These are phyloP conservation scores for Elsinoe ampelina DNA, from an alignment of 2,329 filamentous ascomycete species.

Conservation along the genomic window DNA sequence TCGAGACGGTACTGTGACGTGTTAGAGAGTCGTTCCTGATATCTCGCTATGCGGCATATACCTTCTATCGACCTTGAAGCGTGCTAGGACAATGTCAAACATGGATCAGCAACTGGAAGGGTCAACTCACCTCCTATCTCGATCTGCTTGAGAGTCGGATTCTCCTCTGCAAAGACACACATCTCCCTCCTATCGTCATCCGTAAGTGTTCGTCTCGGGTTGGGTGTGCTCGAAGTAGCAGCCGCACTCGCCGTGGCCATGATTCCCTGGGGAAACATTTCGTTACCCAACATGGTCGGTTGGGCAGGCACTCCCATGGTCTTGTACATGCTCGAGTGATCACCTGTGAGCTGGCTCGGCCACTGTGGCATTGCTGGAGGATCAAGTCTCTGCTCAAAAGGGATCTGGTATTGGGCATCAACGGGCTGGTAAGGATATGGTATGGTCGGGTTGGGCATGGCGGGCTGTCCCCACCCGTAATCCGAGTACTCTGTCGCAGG, in stretches of 20 bases:
- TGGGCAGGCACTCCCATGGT: background rate
- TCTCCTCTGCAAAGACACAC: conserved; percentile 87
- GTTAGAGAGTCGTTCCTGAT: conserved; percentile 13
- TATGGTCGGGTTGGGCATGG: conserved; percentile 41
- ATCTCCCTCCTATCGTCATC: conserved; percentile 84
- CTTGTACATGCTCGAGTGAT: conserved; percentile 8
- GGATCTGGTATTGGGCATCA: conserved; percentile 14
- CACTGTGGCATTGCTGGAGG: conserved; percentile 69
- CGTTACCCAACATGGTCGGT: background rate
- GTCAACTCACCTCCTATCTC: conserved; percentile 71
- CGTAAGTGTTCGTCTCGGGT: conserved; percentile 62
- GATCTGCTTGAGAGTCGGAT: conserved; percentile 85
- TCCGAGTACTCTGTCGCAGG: conserved; percentile 60
- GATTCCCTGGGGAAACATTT: background rate
- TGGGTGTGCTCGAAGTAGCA: conserved; percentile 11
- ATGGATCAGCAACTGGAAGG: background rate
- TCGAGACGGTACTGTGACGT: conserved; percentile 80
- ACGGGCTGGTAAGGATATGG: conserved; percentile 47
- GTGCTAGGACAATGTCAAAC: conserved; percentile 44
- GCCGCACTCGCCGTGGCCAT: background rate
- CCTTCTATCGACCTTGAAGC: conserved; percentile 97
- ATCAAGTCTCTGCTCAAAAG: conserved; percentile 49
- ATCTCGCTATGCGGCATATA: conserved; percentile 37
- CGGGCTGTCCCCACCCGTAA: conserved; percentile 54
- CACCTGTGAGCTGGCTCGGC: conserved; percentile 63